Evolutionary conservation across 352 stramenopile species (phyloP).

Genomic region (Phytophthora idaei): DNA sequence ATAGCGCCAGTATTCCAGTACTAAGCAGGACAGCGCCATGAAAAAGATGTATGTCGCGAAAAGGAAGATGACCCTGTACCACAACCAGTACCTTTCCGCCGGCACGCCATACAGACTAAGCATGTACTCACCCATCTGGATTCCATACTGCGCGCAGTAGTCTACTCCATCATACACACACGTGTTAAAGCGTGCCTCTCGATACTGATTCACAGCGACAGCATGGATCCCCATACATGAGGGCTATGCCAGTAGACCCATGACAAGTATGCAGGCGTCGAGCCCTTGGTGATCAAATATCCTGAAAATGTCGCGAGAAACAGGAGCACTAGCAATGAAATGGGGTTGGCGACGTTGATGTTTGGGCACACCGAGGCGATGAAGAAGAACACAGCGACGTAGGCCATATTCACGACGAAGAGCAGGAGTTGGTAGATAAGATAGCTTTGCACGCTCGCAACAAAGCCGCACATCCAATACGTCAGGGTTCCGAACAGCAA

Average conservation of each 20-base stretch:
- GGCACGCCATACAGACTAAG: slow-evolving; percentile 53
- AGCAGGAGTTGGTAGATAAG: slow-evolving; percentile 64
- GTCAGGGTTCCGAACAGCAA: slow-evolving; percentile 70
- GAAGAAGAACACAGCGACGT: slow-evolving; percentile 66
- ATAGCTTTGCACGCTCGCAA: slow-evolving; percentile 37
- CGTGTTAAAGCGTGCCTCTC: slow-evolving; percentile 32
- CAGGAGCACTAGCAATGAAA: slow-evolving; percentile 54
- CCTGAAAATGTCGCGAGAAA: slow-evolving; percentile 66
- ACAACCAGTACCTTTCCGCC: slow-evolving; percentile 54
- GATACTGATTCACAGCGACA: slow-evolving; percentile 69
- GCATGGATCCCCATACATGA: slow-evolving; percentile 63
- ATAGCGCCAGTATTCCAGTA: slow-evolving; percentile 50
- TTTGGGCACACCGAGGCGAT: slow-evolving; percentile 48
- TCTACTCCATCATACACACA: slow-evolving; percentile 49
- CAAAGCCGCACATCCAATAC: slow-evolving; percentile 62
- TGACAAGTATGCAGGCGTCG: slow-evolving; percentile 59
- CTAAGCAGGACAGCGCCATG: slow-evolving; percentile 30
- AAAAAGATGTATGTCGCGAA: slow-evolving; percentile 11
- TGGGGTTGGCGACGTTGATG: slow-evolving; percentile 53
- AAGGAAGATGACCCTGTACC: slow-evolving; percentile 48
- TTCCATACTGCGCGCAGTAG: slow-evolving; percentile 47
- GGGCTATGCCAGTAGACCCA: slow-evolving; percentile 87
- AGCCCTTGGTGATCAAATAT: slow-evolving; percentile 60
- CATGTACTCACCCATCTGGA: slow-evolving; percentile 43
- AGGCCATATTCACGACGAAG: slow-evolving; percentile 60